Evolutionary conservation across 2,329 filamentous ascomycete genomes (phyloP).

Genomic region (Cylindrodendrum hubeiense): DNA sequence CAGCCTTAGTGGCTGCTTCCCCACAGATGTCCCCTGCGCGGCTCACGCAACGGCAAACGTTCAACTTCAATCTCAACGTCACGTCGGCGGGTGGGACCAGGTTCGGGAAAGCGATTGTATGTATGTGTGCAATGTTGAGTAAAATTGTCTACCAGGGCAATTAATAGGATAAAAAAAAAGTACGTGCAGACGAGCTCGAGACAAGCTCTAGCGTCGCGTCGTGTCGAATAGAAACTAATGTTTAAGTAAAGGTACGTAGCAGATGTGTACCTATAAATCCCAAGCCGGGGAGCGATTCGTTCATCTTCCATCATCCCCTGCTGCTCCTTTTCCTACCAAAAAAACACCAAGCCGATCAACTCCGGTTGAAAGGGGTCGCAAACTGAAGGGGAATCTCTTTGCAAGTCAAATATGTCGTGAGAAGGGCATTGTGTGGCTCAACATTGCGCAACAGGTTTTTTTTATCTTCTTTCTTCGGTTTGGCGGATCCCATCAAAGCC

Average conservation of each 20-base stretch:
- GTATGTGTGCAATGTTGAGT: conserved; percentile 46
- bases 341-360: conserved; percentile 46
- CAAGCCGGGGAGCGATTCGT: conserved; percentile 40
- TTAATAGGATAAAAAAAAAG: conserved; percentile 44
- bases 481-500: conserved; percentile 23
- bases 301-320: conserved; percentile 28
- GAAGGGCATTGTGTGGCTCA: conserved; percentile 40
- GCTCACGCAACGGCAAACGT: neutral
- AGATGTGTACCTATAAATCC: conserved; percentile 35
- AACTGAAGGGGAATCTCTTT: conserved; percentile 38
- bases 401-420: conserved; percentile 39
- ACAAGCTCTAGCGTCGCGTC: conserved; percentile 35
- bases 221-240: conserved; percentile 45
- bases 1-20: neutral
- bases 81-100: neutral
- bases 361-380: conserved; percentile 35
- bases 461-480: conserved; percentile 14
- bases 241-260: conserved; percentile 36
- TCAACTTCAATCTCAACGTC: conserved; percentile 7
- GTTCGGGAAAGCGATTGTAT: neutral
- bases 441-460: conserved; percentile 40
- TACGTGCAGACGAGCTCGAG: conserved; percentile 36
- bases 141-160: conserved; percentile 51
- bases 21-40: conserved; percentile 16
- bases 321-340: conserved; percentile 29